phyloP scores from a whole-genome alignment of 148 eudicot species.

The Cornus kousa region DNA sequence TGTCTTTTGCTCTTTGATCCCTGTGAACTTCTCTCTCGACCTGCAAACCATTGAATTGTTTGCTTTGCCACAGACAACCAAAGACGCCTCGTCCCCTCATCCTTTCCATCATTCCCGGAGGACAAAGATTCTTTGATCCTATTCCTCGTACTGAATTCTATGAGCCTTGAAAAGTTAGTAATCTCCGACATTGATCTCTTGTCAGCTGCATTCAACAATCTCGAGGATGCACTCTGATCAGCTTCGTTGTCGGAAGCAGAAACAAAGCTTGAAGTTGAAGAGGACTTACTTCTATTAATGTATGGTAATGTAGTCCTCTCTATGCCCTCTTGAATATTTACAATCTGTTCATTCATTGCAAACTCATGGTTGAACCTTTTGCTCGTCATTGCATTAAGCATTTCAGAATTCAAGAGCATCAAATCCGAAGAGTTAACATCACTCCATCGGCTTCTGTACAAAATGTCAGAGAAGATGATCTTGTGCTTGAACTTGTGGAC shows the following conservation, averaged over 20 bases:
- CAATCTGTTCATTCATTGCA: constrained; percentile 3
- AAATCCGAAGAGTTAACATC: constrained; percentile 34
- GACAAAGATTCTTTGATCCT: not conserved
- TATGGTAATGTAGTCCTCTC: constrained; percentile 4
- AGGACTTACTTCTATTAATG: not conserved
- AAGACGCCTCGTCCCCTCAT: constrained; percentile 25
- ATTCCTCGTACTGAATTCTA: constrained; percentile 1
- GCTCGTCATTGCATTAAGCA: constrained; percentile 29
- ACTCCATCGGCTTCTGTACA: constrained; percentile 36
- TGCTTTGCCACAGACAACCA: constrained; percentile 38
- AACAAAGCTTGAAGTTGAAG: constrained; percentile 7
- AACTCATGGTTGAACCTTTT: not conserved
- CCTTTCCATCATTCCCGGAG: constrained; percentile 4
- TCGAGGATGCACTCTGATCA: not conserved
- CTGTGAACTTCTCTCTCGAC: constrained; percentile 20
- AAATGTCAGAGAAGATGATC: constrained; percentile 27
- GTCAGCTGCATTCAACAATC: constrained; percentile 5
- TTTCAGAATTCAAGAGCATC: constrained; percentile 31
- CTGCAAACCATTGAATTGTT: constrained; percentile 38
- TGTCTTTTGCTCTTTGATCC: constrained; percentile 13
- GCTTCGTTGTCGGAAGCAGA: not conserved
- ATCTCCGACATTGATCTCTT: constrained; percentile 30
- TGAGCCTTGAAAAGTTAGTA: constrained; percentile 12
- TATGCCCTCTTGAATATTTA: constrained; percentile 9
- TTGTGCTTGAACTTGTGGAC: constrained; percentile 31